These are phyloP conservation scores for Penicillium cinerascens DNA, from an alignment of 495 filamentous ascomycete genomes.

Conservation along the genomic window DNA sequence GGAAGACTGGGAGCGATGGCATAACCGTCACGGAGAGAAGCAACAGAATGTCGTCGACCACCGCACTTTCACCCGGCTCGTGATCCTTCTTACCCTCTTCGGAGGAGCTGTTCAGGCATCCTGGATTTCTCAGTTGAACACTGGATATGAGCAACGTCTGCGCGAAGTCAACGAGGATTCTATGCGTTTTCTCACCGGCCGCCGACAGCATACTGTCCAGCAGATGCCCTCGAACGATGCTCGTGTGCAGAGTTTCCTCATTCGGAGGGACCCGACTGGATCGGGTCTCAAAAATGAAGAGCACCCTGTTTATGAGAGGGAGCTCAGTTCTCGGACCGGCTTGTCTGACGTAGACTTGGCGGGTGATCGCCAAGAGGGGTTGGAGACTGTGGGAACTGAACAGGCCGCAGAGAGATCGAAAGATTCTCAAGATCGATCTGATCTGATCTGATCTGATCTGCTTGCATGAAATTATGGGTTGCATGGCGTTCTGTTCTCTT, in stretches of 20 bases:
- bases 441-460: neutral
- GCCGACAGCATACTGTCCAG: slow-evolving; percentile 47
- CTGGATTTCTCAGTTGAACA: slow-evolving; percentile 55
- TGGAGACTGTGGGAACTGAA: slow-evolving; percentile 1
- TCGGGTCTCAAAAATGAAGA: slow-evolving; percentile 45
- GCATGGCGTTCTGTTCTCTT: neutral
- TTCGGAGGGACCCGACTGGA: slow-evolving; percentile 57
- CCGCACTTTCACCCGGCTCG: slow-evolving; percentile 63
- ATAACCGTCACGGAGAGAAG: slow-evolving; percentile 54
- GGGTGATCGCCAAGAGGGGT: neutral
- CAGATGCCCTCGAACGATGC: slow-evolving; percentile 52
- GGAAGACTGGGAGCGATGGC: slow-evolving; percentile 97
- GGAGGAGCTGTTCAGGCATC: slow-evolving; percentile 67
- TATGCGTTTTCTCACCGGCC: slow-evolving; percentile 54
- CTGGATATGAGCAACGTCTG: slow-evolving; percentile 55
- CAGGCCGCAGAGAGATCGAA: neutral
- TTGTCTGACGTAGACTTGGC: neutral
- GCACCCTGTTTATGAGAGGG: slow-evolving; percentile 34
- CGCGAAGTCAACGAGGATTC: slow-evolving; percentile 61
- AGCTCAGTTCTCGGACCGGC: slow-evolving; percentile 24
- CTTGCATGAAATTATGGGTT: neutral
- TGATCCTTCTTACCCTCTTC: slow-evolving; percentile 62
- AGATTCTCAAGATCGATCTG: neutral
- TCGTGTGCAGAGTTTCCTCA: slow-evolving; percentile 69
- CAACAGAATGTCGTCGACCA: slow-evolving; percentile 69